Base-by-base conservation (phyloP, 805 yeast genomes). In the Saturnispora saitoi region DNA sequence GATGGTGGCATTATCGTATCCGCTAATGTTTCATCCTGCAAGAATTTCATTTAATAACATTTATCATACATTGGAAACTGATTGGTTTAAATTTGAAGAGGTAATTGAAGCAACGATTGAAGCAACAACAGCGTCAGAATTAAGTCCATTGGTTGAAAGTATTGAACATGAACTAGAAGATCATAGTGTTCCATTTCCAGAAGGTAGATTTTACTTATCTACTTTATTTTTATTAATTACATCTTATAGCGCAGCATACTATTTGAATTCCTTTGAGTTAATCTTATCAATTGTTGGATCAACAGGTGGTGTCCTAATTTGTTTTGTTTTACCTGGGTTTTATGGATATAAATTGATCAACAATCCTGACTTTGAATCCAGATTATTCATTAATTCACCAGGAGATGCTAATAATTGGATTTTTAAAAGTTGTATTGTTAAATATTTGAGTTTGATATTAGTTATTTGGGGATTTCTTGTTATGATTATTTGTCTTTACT, bases 1-100 rank as follows among this genome's bases (percentile, higher is more conserved):
- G 17, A 83, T 85, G 90, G 85, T 86, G 14, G 68, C 80, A n/a
- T 68, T 86, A 37, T 81, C 89, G 4, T 86, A 73, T 65, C 95
- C 95, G 14, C 70, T 86, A 50, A 80, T 85, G 72, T 83, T 87
- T 58, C 88, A 85, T 62, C 95, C 95, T 19, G 80, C 88, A 52
- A 70, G 95, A 52, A 77, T 85, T 15, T 81, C 90, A 3, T 66
- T 78, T 29, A 83, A 85, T 62, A 87, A 85, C 59, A 78, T 85
- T 45, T 56, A 70, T 24, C 54, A 50, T 48, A 45, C 55, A 7
- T 14, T 54, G 14, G 50, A 48, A 32, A 36, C 28, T 3, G 43
- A 49, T 15, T 28, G 40, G 15, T 19, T 31, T 32, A 24, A 30
- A 20, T 14, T 19, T 14, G 31, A 32, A 4, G 40, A 29, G 20